Conservation (phyloP, 148 eudicot species). For the Chenopodium quinoa region DNA sequence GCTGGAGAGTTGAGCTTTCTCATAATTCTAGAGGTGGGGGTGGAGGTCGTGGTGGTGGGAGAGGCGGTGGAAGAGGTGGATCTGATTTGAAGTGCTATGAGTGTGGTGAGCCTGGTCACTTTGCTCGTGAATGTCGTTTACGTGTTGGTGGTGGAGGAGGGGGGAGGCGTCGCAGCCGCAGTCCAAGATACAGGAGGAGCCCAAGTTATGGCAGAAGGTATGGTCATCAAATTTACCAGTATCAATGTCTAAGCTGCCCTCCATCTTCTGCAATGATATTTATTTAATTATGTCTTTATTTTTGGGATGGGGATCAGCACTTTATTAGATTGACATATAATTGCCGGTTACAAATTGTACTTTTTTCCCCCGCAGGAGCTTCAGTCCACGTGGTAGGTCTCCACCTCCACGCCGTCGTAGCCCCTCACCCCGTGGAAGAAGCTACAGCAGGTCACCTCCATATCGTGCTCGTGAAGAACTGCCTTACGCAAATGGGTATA, state of each 20-base stretch:
- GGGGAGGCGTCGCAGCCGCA: conserved; percentile 77
- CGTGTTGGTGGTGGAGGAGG: conserved; percentile 62
- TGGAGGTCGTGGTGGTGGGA: conserved; percentile 45
- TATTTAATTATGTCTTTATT: not conserved
- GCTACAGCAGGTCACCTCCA: conserved; percentile 78
- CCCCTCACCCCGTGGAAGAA: conserved; percentile 81
- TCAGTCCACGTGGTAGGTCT: conserved; percentile 89
- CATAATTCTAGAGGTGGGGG: conserved; percentile 89
- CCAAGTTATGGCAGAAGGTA: conserved; percentile 99
- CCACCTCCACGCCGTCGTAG: conserved; percentile 97
- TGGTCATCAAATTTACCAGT: not conserved
- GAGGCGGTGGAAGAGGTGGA: conserved; percentile 91
- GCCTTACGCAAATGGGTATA: conserved; percentile 83
- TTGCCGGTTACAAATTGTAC: not conserved
- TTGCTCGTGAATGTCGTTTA: conserved; percentile 90
- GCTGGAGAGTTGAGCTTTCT: conserved; percentile 98
- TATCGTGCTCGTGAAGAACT: conserved; percentile 88
- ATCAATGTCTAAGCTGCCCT: not conserved
- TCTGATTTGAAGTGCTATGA: conserved; percentile 96
- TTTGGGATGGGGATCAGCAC: not conserved
- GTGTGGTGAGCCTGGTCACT: conserved; percentile 96
- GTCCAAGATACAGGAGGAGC: conserved; percentile 91
- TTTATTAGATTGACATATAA: too few species aligned
- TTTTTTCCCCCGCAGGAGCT: conserved; percentile 56
- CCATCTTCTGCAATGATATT: not conserved